Evolutionary conservation across 768 basidiomycete species (phyloP).

Genomic region (Serendipita vermifera): DNA sequence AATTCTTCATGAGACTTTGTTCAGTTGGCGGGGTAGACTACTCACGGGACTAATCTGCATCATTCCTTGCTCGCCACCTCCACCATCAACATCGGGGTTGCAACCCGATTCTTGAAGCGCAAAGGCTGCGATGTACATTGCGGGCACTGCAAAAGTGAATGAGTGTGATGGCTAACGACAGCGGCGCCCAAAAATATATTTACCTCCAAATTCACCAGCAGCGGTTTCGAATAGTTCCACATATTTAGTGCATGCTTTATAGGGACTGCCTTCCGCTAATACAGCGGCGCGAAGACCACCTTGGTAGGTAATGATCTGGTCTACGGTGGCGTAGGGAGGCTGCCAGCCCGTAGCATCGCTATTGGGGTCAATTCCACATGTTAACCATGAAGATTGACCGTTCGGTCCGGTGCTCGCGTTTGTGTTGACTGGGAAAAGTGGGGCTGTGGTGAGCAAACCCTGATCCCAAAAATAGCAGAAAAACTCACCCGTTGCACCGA

Average conservation of each 20-base stretch:
- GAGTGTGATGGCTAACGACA: no score
- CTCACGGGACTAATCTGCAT: conserved; percentile 53
- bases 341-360: conserved; percentile 45
- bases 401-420: conserved; percentile 19
- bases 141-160: conserved; percentile 36
- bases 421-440: background rate
- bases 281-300: conserved; percentile 5
- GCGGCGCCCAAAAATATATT: no score
- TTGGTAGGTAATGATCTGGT: conserved; percentile 26
- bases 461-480: background rate
- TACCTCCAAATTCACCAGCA: background rate
- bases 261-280: conserved; percentile 32
- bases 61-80: conserved; percentile 69
- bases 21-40: no score
- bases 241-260: conserved; percentile 42
- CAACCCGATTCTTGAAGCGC: conserved; percentile 82
- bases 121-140: conserved; percentile 71
- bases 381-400: conserved; percentile 49
- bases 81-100: conserved; percentile 51
- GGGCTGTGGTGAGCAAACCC: background rate
- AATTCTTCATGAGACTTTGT: no score
- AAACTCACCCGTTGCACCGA: conserved; percentile 2
- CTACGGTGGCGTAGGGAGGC: conserved; percentile 47
- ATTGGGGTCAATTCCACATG: conserved; percentile 47
- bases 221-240: conserved; percentile 38